phyloP scores from a whole-genome alignment of 495 filamentous ascomycete species.

The Echria macrotheca region DNA sequence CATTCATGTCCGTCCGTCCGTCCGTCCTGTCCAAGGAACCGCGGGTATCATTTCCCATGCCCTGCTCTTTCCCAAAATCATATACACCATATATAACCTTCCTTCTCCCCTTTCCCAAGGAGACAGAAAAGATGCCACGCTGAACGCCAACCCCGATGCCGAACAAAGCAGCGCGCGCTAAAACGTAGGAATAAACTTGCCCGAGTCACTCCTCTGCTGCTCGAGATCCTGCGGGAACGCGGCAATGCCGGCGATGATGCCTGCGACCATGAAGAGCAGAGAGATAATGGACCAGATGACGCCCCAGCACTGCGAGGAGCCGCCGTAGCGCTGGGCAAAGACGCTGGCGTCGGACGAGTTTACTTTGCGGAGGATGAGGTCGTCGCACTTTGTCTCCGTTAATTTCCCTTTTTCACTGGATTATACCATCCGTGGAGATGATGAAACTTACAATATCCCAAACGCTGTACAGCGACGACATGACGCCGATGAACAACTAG shows the following conservation, averaged over 20 bases:
- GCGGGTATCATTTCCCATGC: neutral
- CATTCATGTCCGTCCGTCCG: neutral
- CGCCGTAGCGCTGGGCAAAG: constrained; percentile 71
- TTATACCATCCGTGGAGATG: too few species aligned
- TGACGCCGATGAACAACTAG: constrained; percentile 72
- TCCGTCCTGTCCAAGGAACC: neutral
- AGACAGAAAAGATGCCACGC: constrained; percentile 22
- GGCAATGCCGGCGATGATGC: constrained; percentile 68
- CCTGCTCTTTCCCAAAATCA: neutral
- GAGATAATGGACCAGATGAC: constrained; percentile 71
- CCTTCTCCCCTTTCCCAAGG: neutral
- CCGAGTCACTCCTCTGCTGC: constrained; percentile 63
- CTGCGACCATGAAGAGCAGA: constrained; percentile 61
- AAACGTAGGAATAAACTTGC: constrained; percentile 58
- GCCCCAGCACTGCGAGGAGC: constrained; percentile 77
- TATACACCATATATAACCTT: neutral
- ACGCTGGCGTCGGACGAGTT: constrained; percentile 77
- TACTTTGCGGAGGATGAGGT: constrained; percentile 77
- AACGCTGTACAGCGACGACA: constrained; percentile 70
- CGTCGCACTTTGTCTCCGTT: constrained; percentile 66
- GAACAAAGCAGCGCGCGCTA: too few species aligned
- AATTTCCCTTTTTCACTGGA: neutral
- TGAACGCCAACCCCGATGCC: too few species aligned
- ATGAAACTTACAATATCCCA: constrained; percentile 76
- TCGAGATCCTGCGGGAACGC: constrained; percentile 64